These are phyloP conservation scores for Rhizopogon sp. DNA, from an alignment of 768 basidiomycete genomes.

Conservation along the genomic window DNA sequence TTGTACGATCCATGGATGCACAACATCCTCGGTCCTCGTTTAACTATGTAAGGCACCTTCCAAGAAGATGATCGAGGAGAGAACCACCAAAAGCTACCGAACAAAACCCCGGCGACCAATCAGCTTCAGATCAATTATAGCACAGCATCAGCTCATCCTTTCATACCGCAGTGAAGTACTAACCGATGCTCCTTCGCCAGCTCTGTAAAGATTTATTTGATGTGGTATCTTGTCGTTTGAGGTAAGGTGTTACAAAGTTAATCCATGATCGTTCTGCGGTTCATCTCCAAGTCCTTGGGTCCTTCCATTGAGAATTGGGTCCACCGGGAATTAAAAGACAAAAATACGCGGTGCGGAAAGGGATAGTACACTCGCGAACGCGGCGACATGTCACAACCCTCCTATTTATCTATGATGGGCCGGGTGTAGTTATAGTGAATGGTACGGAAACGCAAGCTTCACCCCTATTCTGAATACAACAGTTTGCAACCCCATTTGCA, in stretches of 20 bases:
- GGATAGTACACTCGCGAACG: neutral
- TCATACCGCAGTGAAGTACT: neutral
- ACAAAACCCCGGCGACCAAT: neutral
- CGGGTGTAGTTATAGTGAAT: no score
- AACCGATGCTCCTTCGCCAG: no score
- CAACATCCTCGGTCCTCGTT: no score
- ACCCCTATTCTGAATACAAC: no score
- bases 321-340: neutral
- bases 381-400: no score
- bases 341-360: neutral
- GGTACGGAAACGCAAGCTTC: no score
- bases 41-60: neutral
- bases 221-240: neutral
- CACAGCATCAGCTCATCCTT: neutral
- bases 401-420: no score
- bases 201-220: neutral
- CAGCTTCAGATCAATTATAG: neutral
- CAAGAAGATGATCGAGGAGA: neutral
- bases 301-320: no score
- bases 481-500: no score
- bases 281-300: neutral
- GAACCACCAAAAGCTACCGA: neutral
- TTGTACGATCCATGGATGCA: no score
- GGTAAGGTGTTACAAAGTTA: neutral
- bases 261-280: neutral